A percentile compares a stretch with the other conserved stretches of the same genome.
These are phyloP conservation scores for Davidsoniella neocaledoniae DNA, from an alignment of 2,329 filamentous ascomycete genomes.

Conservation along the genomic window DNA sequence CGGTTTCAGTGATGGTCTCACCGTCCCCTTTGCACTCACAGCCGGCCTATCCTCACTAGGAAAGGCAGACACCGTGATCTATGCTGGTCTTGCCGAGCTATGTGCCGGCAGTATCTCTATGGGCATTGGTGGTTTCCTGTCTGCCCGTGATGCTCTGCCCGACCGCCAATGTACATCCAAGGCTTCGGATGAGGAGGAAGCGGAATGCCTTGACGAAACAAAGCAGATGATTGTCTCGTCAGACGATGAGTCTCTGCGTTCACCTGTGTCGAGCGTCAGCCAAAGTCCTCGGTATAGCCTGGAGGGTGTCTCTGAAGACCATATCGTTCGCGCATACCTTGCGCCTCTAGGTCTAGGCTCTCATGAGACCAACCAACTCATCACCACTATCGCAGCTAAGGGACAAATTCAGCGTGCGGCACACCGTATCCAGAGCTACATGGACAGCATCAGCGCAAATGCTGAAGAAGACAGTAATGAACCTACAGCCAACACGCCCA, in stretches of 20 bases:
- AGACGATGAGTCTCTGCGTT: neutral
- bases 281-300: neutral
- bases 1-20: slow-evolving; percentile 57
- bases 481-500: slow-evolving; percentile 19
- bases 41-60: slow-evolving; percentile 49
- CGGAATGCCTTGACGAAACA: neutral
- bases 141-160: slow-evolving; percentile 28
- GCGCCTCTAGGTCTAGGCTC: slow-evolving; percentile 19
- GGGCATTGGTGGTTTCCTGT: slow-evolving; percentile 55
- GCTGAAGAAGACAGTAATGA: slow-evolving; percentile 14
- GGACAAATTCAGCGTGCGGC: slow-evolving; percentile 18
- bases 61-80: slow-evolving; percentile 44
- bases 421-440: slow-evolving; percentile 14
- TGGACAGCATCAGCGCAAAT: neutral
- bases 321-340: slow-evolving; percentile 20
- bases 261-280: neutral
- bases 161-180: neutral
- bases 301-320: slow-evolving; percentile 9
- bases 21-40: slow-evolving; percentile 58
- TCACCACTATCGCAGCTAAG: slow-evolving; percentile 17
- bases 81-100: slow-evolving; percentile 52
- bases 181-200: neutral
- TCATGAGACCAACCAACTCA: slow-evolving; percentile 15
- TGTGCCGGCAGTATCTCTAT: slow-evolving; percentile 57
- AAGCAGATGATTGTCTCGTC: neutral